phyloP scores from a whole-genome alignment of 257 asterid genomes.

The Eustoma russellianum region DNA sequence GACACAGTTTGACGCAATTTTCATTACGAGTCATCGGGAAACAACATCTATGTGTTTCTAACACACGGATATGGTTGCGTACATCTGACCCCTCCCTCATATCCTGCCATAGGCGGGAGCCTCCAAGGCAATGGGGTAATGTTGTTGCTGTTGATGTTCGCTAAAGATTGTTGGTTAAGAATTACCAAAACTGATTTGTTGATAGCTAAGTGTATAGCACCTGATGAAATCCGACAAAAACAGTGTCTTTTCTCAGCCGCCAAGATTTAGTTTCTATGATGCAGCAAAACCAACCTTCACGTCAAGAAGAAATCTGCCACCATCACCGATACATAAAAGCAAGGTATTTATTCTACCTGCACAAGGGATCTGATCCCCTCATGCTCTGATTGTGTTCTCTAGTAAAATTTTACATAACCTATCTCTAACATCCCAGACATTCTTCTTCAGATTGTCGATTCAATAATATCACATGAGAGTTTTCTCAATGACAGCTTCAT shows the following conservation, averaged over 20 bases:
- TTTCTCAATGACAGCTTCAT: constrained; percentile 66
- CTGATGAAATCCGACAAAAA: too few relatives aligned
- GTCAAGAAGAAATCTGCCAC: constrained; percentile 92
- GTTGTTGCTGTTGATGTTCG: too few relatives aligned
- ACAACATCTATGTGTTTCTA: too few relatives aligned
- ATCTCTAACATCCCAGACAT: constrained; percentile 8
- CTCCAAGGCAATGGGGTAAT: too few relatives aligned
- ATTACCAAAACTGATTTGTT: too few relatives aligned
- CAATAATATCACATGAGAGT: constrained; percentile 85
- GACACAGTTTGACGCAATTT: too few relatives aligned
- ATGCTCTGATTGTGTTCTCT: neutral
- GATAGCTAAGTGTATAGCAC: too few relatives aligned
- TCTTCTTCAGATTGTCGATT: constrained; percentile 72
- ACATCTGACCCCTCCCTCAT: too few relatives aligned
- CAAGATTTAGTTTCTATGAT: constrained; percentile 90
- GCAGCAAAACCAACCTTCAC: constrained; percentile 92
- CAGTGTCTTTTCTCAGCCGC: constrained; percentile 51
- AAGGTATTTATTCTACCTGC: constrained; percentile 39
- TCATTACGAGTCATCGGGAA: too few relatives aligned
- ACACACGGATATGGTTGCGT: too few relatives aligned
- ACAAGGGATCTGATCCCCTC: neutral
- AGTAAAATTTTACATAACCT: neutral
- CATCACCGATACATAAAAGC: constrained; percentile 79
- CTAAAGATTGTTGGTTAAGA: too few relatives aligned
- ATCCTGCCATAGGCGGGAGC: too few relatives aligned